phyloP scores from a whole-genome alignment of 805 yeast species.

The Candida bentonensis region DNA sequence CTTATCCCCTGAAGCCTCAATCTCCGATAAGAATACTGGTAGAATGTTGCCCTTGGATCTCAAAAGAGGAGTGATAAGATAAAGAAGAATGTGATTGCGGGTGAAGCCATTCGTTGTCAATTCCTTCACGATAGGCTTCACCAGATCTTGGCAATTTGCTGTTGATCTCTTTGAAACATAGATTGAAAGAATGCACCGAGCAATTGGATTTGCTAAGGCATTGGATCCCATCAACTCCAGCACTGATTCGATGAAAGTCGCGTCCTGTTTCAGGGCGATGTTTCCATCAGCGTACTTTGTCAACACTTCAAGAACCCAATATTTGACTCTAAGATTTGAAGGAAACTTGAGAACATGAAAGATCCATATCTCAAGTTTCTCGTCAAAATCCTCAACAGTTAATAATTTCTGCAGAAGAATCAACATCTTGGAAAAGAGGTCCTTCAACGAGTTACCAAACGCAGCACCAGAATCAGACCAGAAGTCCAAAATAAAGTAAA shows the following conservation, averaged over 20 bases:
- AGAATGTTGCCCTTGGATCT: neutral
- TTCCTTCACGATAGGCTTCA: neutral
- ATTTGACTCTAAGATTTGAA: conserved; percentile 42
- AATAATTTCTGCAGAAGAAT: conserved; percentile 22
- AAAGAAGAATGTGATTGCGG: neutral
- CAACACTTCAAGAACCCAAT: conserved; percentile 44
- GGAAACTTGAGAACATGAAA: conserved; percentile 29
- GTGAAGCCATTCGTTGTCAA: neutral
- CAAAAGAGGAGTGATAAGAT: neutral
- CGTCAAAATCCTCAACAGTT: conserved; percentile 7
- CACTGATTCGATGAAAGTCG: conserved; percentile 34
- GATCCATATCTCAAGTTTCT: conserved; percentile 29
- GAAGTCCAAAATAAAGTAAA: conserved; percentile 42
- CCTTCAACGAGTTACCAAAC: conserved; percentile 51
- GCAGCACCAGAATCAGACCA: conserved; percentile 65
- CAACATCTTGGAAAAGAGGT: conserved; percentile 42
- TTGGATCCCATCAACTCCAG: conserved; percentile 38
- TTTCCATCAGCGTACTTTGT: conserved; percentile 33
- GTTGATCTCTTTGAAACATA: conserved; percentile 4
- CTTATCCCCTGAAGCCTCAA: neutral
- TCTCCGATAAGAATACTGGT: neutral
- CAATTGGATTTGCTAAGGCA: conserved; percentile 45
- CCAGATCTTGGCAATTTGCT: neutral
- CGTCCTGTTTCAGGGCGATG: conserved; percentile 28
- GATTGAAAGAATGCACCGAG: conserved; percentile 14